phyloP scores from a whole-genome alignment of 176 grass and related monocot genomes.

The Ensete glaucum region DNA sequence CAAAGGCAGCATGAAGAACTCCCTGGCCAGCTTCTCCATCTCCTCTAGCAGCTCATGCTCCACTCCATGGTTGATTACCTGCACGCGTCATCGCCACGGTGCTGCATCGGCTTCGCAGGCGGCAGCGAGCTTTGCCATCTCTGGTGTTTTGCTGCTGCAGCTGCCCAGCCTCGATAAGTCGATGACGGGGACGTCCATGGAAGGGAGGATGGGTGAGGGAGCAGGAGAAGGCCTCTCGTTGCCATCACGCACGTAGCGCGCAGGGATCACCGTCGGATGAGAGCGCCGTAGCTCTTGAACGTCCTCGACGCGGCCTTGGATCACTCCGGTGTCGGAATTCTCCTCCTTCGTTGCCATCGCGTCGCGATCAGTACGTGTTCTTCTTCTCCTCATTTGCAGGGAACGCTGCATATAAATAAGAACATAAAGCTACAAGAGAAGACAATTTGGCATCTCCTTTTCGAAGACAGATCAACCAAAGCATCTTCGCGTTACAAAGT shows the following conservation, averaged over 20 bases:
- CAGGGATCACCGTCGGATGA: constrained; percentile 30
- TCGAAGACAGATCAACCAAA: too few relatives aligned
- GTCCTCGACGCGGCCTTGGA: constrained; percentile 39
- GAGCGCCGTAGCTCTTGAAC: constrained; percentile 59
- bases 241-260: constrained; percentile 46
- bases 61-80: constrained; percentile 81
- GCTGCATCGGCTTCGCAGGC: constrained; percentile 33
- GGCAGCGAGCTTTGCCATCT: constrained; percentile 34
- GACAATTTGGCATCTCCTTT: too few relatives aligned
- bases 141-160: neutral
- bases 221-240: constrained; percentile 34
- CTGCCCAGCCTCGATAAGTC: constrained; percentile 37
- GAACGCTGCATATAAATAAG: too few relatives aligned
- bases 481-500: too few relatives aligned
- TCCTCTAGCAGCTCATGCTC: constrained; percentile 34
- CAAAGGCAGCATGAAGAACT: constrained; percentile 86
- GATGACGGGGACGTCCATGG: constrained; percentile 47
- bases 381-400: too few relatives aligned
- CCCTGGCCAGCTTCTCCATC: constrained; percentile 46
- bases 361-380: too few relatives aligned
- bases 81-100: too few relatives aligned
- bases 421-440: too few relatives aligned
- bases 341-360: too few relatives aligned
- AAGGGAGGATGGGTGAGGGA: neutral
- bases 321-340: too few relatives aligned